Evolutionary conservation across 164 flowering plant species (phyloP), one percentile per base, ranked within the genome.

Genomic region (Platanus orientalis): DNA sequence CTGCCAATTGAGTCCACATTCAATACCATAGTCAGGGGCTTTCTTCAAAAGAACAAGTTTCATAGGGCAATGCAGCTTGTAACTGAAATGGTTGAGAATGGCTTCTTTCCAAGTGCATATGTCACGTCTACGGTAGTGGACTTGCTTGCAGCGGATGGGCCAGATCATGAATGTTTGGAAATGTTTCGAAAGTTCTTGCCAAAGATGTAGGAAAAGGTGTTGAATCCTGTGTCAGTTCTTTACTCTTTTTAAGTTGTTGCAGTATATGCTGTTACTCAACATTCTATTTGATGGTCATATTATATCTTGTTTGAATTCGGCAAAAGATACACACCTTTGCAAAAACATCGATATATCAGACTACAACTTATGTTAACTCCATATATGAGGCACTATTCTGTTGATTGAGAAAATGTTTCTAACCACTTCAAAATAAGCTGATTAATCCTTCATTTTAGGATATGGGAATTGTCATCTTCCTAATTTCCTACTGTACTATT

Each of bases 1-100:
- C 4, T 27, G 6, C 79, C 79, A 34, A 3, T 55, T 54, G 51
- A 42, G 11, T 9, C 24, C 45, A 72, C 71, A 14, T 76, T 34
- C 25, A 53, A 70, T 57, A 40, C 21, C 12, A 59, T 69, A 0
- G 27, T 65, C 7, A 51, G 11, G 14, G 73, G 69, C 19, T 42
- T 45, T 16, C 44, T 72, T 42, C 16, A 54, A 50, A 23, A 21
- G 6, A 70, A 69, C 20, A 17, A 74, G 16, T 48, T 23, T 24
- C 4, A 16, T 5, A 51, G 32, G 17, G 68, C 64, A 39, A 5
- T 29, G n/a, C 24, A 52, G n/a, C 32, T 65, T 23, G 16, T 62
- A 1, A 6, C 29, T 3, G 62, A 54, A 40, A 70, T 74, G 69
- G 47, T 54, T 19, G 58, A 42, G 21, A 65, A 54, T n/a, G 73